These are phyloP conservation scores for Penicillium paxilli DNA, from an alignment of 495 filamentous ascomycete genomes.

Conservation along the genomic window DNA sequence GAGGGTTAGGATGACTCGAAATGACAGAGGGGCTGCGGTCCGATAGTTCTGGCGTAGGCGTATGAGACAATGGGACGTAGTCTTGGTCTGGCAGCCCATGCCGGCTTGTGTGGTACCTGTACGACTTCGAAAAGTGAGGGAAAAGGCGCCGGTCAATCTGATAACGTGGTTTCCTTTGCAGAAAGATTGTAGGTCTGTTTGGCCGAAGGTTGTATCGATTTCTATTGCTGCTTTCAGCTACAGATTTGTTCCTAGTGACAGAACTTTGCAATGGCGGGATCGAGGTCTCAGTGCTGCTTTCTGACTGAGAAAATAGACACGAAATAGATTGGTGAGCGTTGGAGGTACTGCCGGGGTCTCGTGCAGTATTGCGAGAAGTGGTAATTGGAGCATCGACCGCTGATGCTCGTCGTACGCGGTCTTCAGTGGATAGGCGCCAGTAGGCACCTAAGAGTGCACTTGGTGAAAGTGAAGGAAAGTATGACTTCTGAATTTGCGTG, in stretches of 20 bases:
- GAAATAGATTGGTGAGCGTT: not conserved
- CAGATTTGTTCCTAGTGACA: not conserved
- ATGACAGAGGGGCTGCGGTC: slow-evolving; percentile 1
- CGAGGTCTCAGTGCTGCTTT: not conserved
- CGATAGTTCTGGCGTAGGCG: not conserved
- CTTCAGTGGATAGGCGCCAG: slow-evolving; percentile 2
- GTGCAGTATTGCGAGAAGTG: not conserved
- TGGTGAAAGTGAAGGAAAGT: slow-evolving; percentile 7
- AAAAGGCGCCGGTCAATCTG: slow-evolving; percentile 4
- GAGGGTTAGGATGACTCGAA: not conserved
- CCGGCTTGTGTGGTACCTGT: not conserved
- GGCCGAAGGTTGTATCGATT: slow-evolving; percentile 7
- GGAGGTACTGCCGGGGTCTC: too few species aligned
- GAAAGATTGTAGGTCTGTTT: slow-evolving; percentile 3
- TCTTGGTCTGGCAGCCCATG: slow-evolving; percentile 1
- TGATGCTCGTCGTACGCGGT: slow-evolving; percentile 6
- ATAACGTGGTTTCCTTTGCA: slow-evolving; percentile 5
- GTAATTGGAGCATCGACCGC: not conserved
- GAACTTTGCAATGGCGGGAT: not conserved
- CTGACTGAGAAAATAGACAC: not conserved
- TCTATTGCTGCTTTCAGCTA: not conserved
- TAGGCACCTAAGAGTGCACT: slow-evolving; percentile 6
- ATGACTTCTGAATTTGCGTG: slow-evolving; percentile 7
- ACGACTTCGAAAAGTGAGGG: slow-evolving; percentile 8
- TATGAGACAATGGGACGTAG: not conserved